Base-by-base conservation (phyloP, 371 early-diverging fungal genomes). In the Syncephalis fuscata region DNA sequence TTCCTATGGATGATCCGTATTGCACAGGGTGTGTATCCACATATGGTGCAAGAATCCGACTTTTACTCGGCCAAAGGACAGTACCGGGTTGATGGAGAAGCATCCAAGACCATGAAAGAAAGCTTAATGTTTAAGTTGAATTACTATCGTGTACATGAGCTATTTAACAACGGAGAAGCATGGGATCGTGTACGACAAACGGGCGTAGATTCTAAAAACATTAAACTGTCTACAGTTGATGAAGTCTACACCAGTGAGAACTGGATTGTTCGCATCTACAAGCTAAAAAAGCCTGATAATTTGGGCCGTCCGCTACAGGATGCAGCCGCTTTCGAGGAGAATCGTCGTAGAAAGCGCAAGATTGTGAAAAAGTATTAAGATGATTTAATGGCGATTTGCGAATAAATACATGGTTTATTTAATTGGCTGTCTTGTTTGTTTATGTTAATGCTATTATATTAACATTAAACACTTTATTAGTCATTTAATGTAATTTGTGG, bases 1-100 rank as follows among this genome's bases (percentile, higher is more conserved):
- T 98, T 95, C 66, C 55, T 98, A 63, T 98, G 98, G 98, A 98
- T 98, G 97, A 82, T 97, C 44, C 82, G 97, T 50, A 98, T 98
- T 56, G 93, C 90, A 1, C 88, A 94, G 66, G 95, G 92, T 10
- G 91, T 97, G 1, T 97, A 85, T 67, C 96, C 97, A 2, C 80
- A 91, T 41, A 81, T 88, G 23, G 76, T 98, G 49, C 78, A 73
- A 50, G 98, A 98, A 64, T 51, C 67, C 36, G 68, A 71, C 37
- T 98, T 88, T 63, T 97, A 90, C 54, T 93, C 88, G 24, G 51
- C 69, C 1, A 61, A 73, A 16, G 98, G 98, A 16, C 88, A 94
- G 57, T 98, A 96, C 58, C 72, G 86, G 37, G 88, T 95, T 15
- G 95, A 88, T 52, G 94, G 88, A 24, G 63, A 71, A 8, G 97